Base-by-base conservation (phyloP, 2,329 filamentous ascomycete genomes). In the Periconia sp. region DNA sequence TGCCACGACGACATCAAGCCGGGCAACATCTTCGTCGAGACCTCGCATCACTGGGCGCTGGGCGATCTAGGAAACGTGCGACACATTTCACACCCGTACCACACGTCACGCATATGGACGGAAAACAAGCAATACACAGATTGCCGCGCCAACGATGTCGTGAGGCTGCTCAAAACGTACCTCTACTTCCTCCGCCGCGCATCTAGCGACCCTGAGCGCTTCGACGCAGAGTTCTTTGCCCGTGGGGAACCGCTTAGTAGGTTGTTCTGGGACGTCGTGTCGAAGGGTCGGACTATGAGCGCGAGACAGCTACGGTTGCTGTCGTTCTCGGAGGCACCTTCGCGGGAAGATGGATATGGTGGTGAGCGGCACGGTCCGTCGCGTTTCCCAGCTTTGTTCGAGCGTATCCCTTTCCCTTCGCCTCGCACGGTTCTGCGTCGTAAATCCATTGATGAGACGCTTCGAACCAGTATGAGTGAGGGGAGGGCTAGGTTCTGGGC, bases 1-100 rank as follows among this genome's bases (percentile, higher is more conserved):
- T 75, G 73, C 54, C 73, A 75, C 50, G 69, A 75, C 56, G 72
- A 76, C 41, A 55, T 75, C 43, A 74, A 75, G 52, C 64, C 66
- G 0, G 56, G 57, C 47, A 75, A 75, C 41, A 61, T 75, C 33
- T 71, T 73, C 31, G 50, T 70, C 8, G 40, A 56, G 45, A 54
- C 60, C 10, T 33, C 55, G 6, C 46, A 52, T 2, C 50, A 63
- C 20, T 74, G 68, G 69, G 49, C 72, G 8, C 53, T 74, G 1
- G 72, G 67, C 31, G 73, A 75, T 46, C 59, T 75, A 7, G 72
- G 73, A 2, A 74, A 72, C 20, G 56, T 73, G 8, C 63, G 71
- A 14, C 54, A 73, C 5, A 7, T 64, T 0, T 33, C 53, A 2
- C 72, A 74, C 48, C 63, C 67, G 5, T 73, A 65, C 37, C 64